phyloP scores from a whole-genome alignment of 2,329 filamentous ascomycete species.

The Penicillium sumatraense region DNA sequence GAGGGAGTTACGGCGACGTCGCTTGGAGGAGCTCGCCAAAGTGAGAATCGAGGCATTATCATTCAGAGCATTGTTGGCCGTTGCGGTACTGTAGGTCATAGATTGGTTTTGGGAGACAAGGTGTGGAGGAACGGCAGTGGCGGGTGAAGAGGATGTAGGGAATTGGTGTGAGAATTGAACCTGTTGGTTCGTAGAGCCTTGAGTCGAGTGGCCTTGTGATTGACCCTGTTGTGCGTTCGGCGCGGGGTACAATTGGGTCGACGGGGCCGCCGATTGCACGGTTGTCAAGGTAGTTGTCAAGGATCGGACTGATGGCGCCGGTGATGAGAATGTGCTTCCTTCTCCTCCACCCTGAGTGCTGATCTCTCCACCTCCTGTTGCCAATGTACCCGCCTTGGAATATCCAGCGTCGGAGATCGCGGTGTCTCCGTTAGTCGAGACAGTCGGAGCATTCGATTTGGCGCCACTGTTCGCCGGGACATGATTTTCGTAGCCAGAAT shows the following conservation, averaged over 20 bases:
- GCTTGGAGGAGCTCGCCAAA: slow-evolving; percentile 67
- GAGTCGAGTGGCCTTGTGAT: slow-evolving; percentile 41
- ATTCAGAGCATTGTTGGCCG: slow-evolving; percentile 66
- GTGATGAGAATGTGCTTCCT: slow-evolving; percentile 68
- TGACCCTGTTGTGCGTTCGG: slow-evolving; percentile 37
- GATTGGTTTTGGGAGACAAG: slow-evolving; percentile 57
- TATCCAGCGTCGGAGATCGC: slow-evolving; percentile 74
- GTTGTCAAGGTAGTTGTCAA: slow-evolving; percentile 69
- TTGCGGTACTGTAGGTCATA: slow-evolving; percentile 63
- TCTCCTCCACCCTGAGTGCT: slow-evolving; percentile 70
- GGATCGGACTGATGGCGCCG: slow-evolving; percentile 67
- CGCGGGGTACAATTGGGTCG: slow-evolving; percentile 48
- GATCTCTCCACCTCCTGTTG: slow-evolving; percentile 64
- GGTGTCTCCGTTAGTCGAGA: slow-evolving; percentile 82
- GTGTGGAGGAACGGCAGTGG: slow-evolving; percentile 65
- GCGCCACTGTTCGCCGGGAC: slow-evolving; percentile 67
- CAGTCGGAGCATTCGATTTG: slow-evolving; percentile 76
- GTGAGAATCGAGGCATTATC: slow-evolving; percentile 70
- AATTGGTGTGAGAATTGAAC: slow-evolving; percentile 66
- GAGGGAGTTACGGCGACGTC: slow-evolving; percentile 65
- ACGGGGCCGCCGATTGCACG: slow-evolving; percentile 65
- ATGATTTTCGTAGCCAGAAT: slow-evolving; percentile 64
- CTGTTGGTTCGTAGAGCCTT: slow-evolving; percentile 43
- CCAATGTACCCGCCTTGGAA: slow-evolving; percentile 80
- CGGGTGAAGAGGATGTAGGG: slow-evolving; percentile 56